Percentiles rank a stretch among this genome's conserved stretches.
These are phyloP conservation scores for Xylaria sp. DNA, from an alignment of 2,329 filamentous ascomycete species.

Conservation along the genomic window DNA sequence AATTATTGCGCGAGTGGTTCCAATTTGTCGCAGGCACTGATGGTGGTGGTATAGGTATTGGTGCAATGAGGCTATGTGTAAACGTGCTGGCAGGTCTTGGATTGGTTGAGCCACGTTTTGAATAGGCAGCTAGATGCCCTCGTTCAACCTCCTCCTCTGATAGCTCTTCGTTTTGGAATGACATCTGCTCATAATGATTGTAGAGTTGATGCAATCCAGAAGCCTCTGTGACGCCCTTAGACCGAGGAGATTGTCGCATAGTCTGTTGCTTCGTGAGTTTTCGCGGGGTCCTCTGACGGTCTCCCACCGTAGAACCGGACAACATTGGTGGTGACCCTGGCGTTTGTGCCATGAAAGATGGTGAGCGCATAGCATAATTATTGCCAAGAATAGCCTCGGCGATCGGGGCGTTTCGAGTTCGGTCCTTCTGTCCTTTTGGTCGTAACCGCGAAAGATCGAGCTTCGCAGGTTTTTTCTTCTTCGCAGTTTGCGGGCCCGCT, in stretches of 20 bases:
- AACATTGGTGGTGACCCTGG: constrained; percentile 31
- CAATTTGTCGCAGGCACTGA: constrained; percentile 36
- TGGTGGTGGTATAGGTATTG: constrained; percentile 40
- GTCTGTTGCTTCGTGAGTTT: constrained; percentile 34
- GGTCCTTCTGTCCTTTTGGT: constrained; percentile 51
- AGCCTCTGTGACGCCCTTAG: constrained; percentile 49
- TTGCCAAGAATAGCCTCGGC: constrained; percentile 51
- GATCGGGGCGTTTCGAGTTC: constrained; percentile 40
- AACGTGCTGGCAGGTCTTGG: constrained; percentile 39
- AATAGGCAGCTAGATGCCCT: constrained; percentile 23
- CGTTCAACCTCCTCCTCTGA: constrained; percentile 39
- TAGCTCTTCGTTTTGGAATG: constrained; percentile 55
- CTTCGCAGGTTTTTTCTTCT: constrained; percentile 61
- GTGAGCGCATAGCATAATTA: constrained; percentile 56
- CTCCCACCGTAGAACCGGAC: constrained; percentile 25
- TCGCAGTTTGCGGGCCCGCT: constrained; percentile 48
- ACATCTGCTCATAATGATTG: constrained; percentile 68
- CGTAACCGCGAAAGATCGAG: constrained; percentile 62
- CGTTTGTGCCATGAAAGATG: constrained; percentile 55
- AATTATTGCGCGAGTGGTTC: constrained; percentile 45
- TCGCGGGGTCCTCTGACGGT: constrained; percentile 30
- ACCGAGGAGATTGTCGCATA: constrained; percentile 44
- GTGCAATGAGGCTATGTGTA: constrained; percentile 42
- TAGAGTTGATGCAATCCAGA: constrained; percentile 63
- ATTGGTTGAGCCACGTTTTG: constrained; percentile 34